Percentiles rank a stretch among this genome's conserved stretches.
Conservation (phyloP, 176 grass and related monocot genomes). For the Avena insularis region DNA sequence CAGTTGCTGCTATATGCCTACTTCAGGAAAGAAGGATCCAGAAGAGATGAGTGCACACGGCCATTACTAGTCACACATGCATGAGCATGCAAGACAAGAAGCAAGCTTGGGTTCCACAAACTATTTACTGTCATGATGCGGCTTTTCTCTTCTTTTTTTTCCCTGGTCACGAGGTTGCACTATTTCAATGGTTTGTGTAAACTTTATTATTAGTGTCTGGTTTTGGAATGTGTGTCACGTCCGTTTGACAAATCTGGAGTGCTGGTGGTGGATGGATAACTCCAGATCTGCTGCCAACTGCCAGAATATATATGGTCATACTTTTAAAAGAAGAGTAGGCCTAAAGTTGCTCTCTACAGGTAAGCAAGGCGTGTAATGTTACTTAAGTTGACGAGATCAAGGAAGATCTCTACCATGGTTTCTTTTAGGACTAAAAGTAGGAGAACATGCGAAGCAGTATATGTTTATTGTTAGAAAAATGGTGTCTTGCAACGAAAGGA, state of each 20-base stretch:
- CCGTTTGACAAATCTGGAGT: not conserved
- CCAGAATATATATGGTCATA: not conserved
- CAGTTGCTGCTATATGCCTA: conserved; percentile 87
- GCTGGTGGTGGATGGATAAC: not conserved
- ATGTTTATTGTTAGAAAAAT: too few relatives aligned
- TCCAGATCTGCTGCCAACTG: conserved; percentile 6
- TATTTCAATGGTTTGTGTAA: not conserved
- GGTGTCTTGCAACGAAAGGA: too few relatives aligned
- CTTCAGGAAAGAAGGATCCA: conserved; percentile 61
- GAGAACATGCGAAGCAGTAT: too few relatives aligned
- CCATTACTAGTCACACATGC: conserved; percentile 66
- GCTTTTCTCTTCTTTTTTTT: not conserved
- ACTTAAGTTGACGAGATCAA: not conserved
- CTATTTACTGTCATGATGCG: not conserved
- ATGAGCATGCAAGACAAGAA: conserved; percentile 26
- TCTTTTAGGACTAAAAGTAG: not conserved
- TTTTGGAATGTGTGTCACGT: not conserved
- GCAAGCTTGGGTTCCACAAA: conserved; percentile 26
- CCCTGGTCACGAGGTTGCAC: not conserved
- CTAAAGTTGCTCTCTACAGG: not conserved
- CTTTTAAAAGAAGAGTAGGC: not conserved
- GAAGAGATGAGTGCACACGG: conserved; percentile 37
- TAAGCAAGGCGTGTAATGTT: conserved; percentile 12
- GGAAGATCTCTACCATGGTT: not conserved
- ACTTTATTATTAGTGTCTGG: not conserved